Evolutionary conservation across 305 asterid species (phyloP), one percentile per base, ranked within the genome.

Genomic region (Ajuga reptans): DNA sequence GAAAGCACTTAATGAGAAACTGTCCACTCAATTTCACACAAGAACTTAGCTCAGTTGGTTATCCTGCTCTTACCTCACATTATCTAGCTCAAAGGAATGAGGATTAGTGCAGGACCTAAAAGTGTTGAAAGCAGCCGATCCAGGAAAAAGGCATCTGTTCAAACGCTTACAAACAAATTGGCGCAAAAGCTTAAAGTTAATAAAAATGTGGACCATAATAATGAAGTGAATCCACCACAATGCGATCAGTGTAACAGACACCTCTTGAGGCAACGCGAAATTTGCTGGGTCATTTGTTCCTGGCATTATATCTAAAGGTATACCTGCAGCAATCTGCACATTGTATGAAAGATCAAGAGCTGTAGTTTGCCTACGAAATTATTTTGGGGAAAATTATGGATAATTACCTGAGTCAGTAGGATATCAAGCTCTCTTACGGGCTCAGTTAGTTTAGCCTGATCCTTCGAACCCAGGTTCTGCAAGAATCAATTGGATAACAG

Each of bases 91-190:
- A 70, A 93, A 93, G 56, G 84, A 80, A 78, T 93, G 97, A 70
- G 96, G 99, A 71, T 91, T 93, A 34, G 92, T 84, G 87, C 99
- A 86, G 58, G 99, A 91, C 77, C 96, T 86, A 84, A 93, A 93
- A 71, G 96, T 89, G 89, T 85, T 91, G 51, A 86, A 93, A 72
- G 90, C 74, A 47, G 96, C 80, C 33, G 97, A 86, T 69, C 96
- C 96, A 66, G 96, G 96, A 71, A 93, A 91, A 73, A 93, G 96
- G 83, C 96, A 89, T 74, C 87, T 78, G 72, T 93, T 80, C 87
- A 89, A 79, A 73, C 96, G 87, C 97, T 93, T 79, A 61, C 46
- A 69, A 42, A 53, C 21, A 68, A 70, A 64, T 34, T 12, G 61
- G 63, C 36, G 54, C 69, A 67, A 58, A 15, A 64, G n/a, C 18